Conservation (phyloP, 2,329 filamentous ascomycete genomes). For the Nemania bipapillata region DNA sequence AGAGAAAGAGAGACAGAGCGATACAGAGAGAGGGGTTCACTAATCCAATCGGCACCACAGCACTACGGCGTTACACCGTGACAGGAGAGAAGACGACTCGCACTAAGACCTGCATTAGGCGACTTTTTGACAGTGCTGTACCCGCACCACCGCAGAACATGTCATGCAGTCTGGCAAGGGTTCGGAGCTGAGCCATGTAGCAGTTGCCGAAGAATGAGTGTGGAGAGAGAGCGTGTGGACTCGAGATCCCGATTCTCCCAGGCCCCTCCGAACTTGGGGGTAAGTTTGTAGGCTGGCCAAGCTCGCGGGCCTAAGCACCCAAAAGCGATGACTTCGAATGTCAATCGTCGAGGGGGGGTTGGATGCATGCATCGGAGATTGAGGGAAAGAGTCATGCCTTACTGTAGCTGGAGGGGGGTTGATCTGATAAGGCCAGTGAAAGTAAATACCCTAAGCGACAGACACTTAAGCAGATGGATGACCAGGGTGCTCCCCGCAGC, state of each 20-base stretch:
- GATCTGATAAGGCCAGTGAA: slow-evolving; percentile 30
- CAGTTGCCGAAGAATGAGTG: slow-evolving; percentile 32
- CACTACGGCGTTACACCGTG: slow-evolving; percentile 35
- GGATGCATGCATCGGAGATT: slow-evolving; percentile 37
- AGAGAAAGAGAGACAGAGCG: no score
- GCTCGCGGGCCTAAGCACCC: slow-evolving; percentile 32
- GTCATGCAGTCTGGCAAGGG: slow-evolving; percentile 32
- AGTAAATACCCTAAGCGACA: slow-evolving; percentile 26
- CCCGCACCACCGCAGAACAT: slow-evolving; percentile 29
- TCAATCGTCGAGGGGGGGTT: slow-evolving; percentile 31
- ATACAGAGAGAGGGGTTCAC: slow-evolving; percentile 16
- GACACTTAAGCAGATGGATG: slow-evolving; percentile 1
- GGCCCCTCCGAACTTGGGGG: slow-evolving; percentile 28
- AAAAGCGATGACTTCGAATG: slow-evolving; percentile 28
- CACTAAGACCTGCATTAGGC: slow-evolving; percentile 40
- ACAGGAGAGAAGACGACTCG: slow-evolving; percentile 28
- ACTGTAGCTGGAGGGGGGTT: slow-evolving; percentile 29
- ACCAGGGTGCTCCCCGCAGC: slow-evolving; percentile 25
- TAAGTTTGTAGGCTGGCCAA: slow-evolving; percentile 21
- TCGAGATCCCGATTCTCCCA: slow-evolving; percentile 34
- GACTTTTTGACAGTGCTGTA: slow-evolving; percentile 29
- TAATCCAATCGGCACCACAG: slow-evolving; percentile 44
- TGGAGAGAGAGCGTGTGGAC: slow-evolving; percentile 33
- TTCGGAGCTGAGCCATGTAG: slow-evolving; percentile 36
- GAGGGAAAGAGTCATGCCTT: slow-evolving; percentile 28